phyloP scores from a whole-genome alignment of 768 basidiomycete genomes.

The Rhodotorula kratochvilovae region DNA sequence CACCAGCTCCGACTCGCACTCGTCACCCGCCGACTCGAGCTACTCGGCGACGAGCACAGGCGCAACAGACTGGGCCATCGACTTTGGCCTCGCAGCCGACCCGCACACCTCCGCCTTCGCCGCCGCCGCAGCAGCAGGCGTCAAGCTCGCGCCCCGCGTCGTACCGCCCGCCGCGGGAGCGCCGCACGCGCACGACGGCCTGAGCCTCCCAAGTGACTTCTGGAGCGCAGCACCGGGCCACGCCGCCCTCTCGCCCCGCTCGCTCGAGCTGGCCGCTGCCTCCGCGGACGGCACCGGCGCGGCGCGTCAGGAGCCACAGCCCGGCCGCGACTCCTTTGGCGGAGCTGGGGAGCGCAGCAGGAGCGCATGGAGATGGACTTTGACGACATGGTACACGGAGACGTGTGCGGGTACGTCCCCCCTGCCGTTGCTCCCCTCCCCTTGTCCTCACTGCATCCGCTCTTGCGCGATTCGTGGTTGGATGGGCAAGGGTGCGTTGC shows the following conservation, averaged over 20 bases:
- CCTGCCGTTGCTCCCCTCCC: background rate
- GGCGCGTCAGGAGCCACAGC: background rate
- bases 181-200: no score
- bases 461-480: no score
- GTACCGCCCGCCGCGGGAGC: no score
- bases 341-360: background rate
- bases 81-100: constrained; percentile 1
- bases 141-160: constrained; percentile 8
- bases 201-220: background rate
- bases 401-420: constrained; percentile 37
- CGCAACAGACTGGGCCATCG: constrained; percentile 22
- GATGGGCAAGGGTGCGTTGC: constrained; percentile 11
- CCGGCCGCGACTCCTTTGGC: background rate
- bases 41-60: constrained; percentile 4
- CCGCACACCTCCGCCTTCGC: constrained; percentile 2
- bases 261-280: background rate
- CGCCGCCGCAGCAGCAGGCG: background rate
- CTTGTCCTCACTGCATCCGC: background rate
- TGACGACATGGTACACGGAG: constrained; percentile 37
- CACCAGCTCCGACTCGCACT: background rate
- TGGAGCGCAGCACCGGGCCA: background rate
- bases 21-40: constrained; percentile 21
- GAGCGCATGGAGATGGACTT: constrained; percentile 16
- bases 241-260: background rate
- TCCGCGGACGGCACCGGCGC: background rate